These are phyloP conservation scores for Diophrys appendiculata DNA, from an alignment of 73 alveolate species.

Conservation along the genomic window DNA sequence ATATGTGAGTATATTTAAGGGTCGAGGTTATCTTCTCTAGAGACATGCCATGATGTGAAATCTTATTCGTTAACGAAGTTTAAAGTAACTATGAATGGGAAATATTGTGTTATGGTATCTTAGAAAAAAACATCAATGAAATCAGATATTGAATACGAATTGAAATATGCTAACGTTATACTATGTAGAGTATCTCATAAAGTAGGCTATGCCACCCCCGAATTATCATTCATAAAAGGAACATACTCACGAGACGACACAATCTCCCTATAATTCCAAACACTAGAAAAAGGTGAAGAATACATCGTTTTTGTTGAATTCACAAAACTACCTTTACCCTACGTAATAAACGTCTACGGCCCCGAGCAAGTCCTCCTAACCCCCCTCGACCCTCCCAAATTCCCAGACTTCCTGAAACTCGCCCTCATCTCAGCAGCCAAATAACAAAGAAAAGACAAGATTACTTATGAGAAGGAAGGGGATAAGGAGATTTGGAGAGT, in stretches of 20 bases:
- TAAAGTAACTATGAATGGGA: neutral
- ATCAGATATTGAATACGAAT: neutral
- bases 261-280: conserved; percentile 16
- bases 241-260: conserved; percentile 15
- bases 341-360: too few species aligned
- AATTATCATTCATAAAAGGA: conserved; percentile 11
- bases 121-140: neutral
- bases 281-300: neutral
- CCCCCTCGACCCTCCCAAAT: neutral
- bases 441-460: neutral
- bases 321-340: too few species aligned
- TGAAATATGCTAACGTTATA: neutral
- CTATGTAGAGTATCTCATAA: neutral
- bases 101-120: neutral
- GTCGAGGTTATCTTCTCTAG: conserved; percentile 5
- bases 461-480: too few species aligned
- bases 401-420: neutral
- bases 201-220: too few species aligned
- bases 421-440: neutral
- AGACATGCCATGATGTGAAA: neutral
- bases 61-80: neutral
- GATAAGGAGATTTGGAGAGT: too few species aligned
- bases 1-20: conserved; percentile 68
- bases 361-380: neutral
- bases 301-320: conserved; percentile 4